Conservation (phyloP, 2,329 filamentous ascomycete genomes). For the Bertia moriformis region DNA sequence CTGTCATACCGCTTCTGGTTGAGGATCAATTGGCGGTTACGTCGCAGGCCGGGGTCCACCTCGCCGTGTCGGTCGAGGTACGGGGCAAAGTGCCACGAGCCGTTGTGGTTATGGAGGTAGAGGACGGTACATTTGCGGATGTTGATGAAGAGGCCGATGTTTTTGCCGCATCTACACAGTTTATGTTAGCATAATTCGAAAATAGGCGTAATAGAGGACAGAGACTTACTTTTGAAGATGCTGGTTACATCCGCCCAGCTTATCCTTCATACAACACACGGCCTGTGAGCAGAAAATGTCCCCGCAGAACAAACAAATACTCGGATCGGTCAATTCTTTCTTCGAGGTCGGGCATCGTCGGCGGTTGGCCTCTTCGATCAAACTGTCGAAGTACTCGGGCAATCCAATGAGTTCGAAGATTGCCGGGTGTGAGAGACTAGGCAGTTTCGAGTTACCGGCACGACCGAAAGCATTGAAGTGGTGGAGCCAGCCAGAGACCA, state of each 20-base stretch:
- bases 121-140: slow-evolving; percentile 90
- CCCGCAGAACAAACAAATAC: slow-evolving; percentile 85
- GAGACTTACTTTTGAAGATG: slow-evolving; percentile 67
- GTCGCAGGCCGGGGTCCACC: slow-evolving; percentile 76
- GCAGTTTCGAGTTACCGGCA: neutral
- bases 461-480: slow-evolving; percentile 30
- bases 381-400: slow-evolving; percentile 77
- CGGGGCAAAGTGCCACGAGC: slow-evolving; percentile 74
- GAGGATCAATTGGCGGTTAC: slow-evolving; percentile 77
- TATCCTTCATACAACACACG: slow-evolving; percentile 67
- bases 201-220: neutral
- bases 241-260: slow-evolving; percentile 72
- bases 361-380: slow-evolving; percentile 83
- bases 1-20: slow-evolving; percentile 90
- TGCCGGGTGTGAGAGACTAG: slow-evolving; percentile 46
- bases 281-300: slow-evolving; percentile 94
- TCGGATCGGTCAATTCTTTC: slow-evolving; percentile 80
- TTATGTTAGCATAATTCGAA: neutral
- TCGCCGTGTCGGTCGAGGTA: slow-evolving; percentile 96
- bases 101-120: slow-evolving; percentile 68
- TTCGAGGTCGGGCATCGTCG: slow-evolving; percentile 75
- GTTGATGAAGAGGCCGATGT: slow-evolving; percentile 88
- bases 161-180: slow-evolving; percentile 60
- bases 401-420: slow-evolving; percentile 91
- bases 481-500: slow-evolving; percentile 59